These are phyloP conservation scores for Xylaria sp. DNA, from an alignment of 2,329 filamentous ascomycete species.

Conservation along the genomic window DNA sequence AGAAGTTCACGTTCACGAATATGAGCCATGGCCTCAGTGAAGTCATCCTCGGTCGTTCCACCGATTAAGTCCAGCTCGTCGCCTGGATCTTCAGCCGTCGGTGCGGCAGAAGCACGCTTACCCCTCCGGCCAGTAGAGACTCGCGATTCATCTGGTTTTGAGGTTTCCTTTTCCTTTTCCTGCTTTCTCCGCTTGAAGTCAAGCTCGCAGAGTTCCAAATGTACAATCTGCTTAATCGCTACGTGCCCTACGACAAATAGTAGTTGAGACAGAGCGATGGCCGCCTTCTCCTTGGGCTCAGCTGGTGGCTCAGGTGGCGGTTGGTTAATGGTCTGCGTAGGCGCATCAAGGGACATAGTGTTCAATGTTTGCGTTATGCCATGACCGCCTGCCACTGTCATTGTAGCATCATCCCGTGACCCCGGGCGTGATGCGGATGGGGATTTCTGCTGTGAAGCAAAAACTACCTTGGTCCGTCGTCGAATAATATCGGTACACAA, in stretches of 20 bases:
- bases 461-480: slow-evolving; percentile 86
- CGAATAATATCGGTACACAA: slow-evolving; percentile 91
- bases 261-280: slow-evolving; percentile 85
- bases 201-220: slow-evolving; percentile 94
- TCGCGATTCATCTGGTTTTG: slow-evolving; percentile 53
- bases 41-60: slow-evolving; percentile 94
- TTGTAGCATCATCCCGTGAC: slow-evolving; percentile 56
- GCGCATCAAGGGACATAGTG: slow-evolving; percentile 46
- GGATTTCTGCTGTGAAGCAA: slow-evolving; percentile 59
- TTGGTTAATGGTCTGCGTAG: slow-evolving; percentile 48
- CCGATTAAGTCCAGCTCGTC: slow-evolving; percentile 97
- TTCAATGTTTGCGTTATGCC: slow-evolving; percentile 52
- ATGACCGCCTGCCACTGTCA: slow-evolving; percentile 47
- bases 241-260: slow-evolving; percentile 96
- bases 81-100: slow-evolving; percentile 72
- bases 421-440: slow-evolving; percentile 57
- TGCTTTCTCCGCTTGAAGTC: slow-evolving; percentile 98
- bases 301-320: slow-evolving; percentile 47
- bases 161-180: slow-evolving; percentile 77
- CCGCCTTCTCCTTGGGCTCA: slow-evolving; percentile 71
- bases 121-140: slow-evolving; percentile 47
- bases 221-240: slow-evolving; percentile 98
- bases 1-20: slow-evolving; percentile 86
- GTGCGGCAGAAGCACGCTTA: slow-evolving; percentile 51
- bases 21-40: slow-evolving; percentile 85